These are phyloP conservation scores for Taphrina betulina DNA, from an alignment of 1,139 yeast genomes.

Conservation along the genomic window DNA sequence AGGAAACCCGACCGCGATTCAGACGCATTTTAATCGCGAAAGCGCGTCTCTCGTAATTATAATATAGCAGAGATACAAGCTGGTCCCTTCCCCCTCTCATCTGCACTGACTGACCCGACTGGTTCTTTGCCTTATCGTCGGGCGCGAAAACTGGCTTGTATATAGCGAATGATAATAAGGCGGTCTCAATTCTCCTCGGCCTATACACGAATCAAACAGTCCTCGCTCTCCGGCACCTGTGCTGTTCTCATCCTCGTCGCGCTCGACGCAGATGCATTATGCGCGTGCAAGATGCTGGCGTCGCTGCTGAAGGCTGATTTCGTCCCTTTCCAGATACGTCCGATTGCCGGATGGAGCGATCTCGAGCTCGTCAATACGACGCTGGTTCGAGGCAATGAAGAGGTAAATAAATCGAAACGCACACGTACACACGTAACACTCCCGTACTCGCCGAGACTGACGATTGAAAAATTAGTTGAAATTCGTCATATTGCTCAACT, in stretches of 20 bases:
- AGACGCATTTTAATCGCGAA: too few species aligned
- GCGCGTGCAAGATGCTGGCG: constrained; percentile 79
- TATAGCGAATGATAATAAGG: constrained; percentile 42
- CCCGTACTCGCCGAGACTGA: neutral
- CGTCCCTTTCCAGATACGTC: constrained; percentile 83
- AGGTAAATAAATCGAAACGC: too few species aligned
- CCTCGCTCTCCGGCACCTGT: constrained; percentile 72
- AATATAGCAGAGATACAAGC: too few species aligned
- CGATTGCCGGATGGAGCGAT: constrained; percentile 91
- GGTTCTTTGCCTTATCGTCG: too few species aligned
- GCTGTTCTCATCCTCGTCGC: constrained; percentile 85
- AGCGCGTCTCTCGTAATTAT: too few species aligned
- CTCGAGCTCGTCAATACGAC: constrained; percentile 60
- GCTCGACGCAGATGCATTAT: constrained; percentile 83
- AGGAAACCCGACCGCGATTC: too few species aligned
- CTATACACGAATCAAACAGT: constrained; percentile 41
- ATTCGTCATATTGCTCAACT: constrained; percentile 78
- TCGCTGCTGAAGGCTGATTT: constrained; percentile 68
- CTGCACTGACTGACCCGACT: too few species aligned
- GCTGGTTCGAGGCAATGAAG: constrained; percentile 60
- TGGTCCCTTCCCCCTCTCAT: too few species aligned
- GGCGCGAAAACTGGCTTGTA: too few species aligned
- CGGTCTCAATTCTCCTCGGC: constrained; percentile 42
- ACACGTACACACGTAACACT: too few species aligned
- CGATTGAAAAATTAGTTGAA: constrained; percentile 47